A percentile compares a stretch with the other conserved stretches of the same genome.
Evolutionary conservation across 805 yeast genomes (phyloP).

Genomic region (Candida boleticola): DNA sequence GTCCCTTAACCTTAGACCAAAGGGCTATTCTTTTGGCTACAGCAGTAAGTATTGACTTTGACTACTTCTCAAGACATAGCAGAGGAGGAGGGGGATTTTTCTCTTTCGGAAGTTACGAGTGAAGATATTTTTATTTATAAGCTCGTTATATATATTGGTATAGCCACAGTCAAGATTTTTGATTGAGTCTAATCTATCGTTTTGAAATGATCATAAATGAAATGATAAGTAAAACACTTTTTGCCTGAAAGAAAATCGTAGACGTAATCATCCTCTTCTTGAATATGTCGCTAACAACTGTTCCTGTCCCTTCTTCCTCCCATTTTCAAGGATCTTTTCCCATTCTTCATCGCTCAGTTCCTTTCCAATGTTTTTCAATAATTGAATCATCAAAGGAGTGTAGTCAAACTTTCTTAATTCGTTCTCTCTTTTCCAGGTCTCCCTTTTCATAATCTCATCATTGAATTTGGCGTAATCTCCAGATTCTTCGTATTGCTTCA

Average conservation of each 20-base stretch:
- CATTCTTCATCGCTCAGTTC: slow-evolving; percentile 39
- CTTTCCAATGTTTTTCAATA: slow-evolving; percentile 41
- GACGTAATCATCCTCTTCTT: no score
- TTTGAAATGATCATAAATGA: no score
- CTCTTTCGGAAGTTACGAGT: slow-evolving; percentile 27
- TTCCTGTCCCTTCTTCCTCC: slow-evolving; percentile 17
- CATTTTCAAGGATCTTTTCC: slow-evolving; percentile 24
- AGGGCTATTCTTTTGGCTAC: slow-evolving; percentile 83
- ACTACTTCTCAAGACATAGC: slow-evolving; percentile 93
- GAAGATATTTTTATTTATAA: slow-evolving; percentile 1
- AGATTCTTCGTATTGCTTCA: slow-evolving; percentile 30
- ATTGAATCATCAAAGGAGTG: slow-evolving; percentile 47
- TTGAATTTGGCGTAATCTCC: slow-evolving; percentile 40
- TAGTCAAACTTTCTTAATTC: slow-evolving; percentile 53
- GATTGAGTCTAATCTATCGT: no score
- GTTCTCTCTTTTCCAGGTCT: slow-evolving; percentile 53
- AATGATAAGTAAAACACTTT: no score
- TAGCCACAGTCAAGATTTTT: no score
- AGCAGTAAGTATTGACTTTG: slow-evolving; percentile 92
- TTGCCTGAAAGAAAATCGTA: no score
- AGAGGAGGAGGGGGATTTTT: slow-evolving; percentile 47
- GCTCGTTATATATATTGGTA: no score
- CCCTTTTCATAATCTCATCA: slow-evolving; percentile 47
- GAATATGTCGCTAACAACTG: not conserved
- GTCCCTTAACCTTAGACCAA: slow-evolving; percentile 68